A percentile compares a stretch with the other conserved stretches of the same genome.
Evolutionary conservation across 495 filamentous ascomycete species (phyloP).

Genomic region (Trichoderma reesei): DNA sequence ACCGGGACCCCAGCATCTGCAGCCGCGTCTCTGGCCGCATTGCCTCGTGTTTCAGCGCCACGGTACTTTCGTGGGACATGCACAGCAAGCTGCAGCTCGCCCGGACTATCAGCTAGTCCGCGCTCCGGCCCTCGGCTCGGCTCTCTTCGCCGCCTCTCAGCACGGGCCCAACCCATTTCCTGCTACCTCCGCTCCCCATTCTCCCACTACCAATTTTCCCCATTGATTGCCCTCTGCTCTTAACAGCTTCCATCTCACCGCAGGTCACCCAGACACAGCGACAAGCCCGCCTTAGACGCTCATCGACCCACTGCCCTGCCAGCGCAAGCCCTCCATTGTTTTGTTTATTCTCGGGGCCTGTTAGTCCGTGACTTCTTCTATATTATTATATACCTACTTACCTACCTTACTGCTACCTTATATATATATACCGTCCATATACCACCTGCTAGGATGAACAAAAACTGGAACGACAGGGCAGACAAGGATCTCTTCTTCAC

Average conservation of each 20-base stretch:
- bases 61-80: not conserved
- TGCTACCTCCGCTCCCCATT: conserved; percentile 6
- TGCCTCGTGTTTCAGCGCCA: not conserved
- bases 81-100: not conserved
- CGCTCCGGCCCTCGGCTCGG: not conserved
- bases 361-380: not conserved
- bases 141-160: not conserved
- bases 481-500: conserved; percentile 47
- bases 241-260: conserved; percentile 10
- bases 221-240: not conserved
- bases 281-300: not conserved
- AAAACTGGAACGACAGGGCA: conserved; percentile 44
- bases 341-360: not conserved
- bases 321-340: not conserved
- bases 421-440: too few relatives aligned
- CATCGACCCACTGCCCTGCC: conserved; percentile 1
- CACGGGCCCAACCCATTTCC: not conserved
- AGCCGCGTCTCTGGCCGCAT: not conserved
- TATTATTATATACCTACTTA: not conserved
- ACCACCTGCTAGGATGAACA: conserved; percentile 29
- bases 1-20: not conserved
- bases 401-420: not conserved
- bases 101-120: not conserved
- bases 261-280: not conserved
- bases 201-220: conserved; percentile 11